Evolutionary conservation across 2,329 filamentous ascomycete genomes (phyloP).

Genomic region (Triangularia setosa): DNA sequence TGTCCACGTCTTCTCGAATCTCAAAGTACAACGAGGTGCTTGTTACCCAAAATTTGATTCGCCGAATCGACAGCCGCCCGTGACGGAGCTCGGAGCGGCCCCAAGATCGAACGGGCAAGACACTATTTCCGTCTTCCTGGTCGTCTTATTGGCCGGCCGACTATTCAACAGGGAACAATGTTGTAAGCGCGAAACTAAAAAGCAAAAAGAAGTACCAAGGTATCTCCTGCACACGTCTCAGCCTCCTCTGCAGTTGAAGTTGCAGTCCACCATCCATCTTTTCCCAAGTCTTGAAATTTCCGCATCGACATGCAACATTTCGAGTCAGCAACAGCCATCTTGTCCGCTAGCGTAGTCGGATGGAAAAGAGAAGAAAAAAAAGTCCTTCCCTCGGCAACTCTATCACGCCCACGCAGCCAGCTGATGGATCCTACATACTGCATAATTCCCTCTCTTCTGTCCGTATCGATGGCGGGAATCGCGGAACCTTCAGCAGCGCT

Average conservation of each 20-base stretch:
- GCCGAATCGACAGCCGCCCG: slow-evolving; percentile 9
- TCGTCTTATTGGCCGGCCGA: slow-evolving; percentile 2
- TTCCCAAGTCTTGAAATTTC: background rate
- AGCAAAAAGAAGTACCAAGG: background rate
- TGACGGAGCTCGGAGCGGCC: background rate
- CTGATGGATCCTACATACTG: background rate
- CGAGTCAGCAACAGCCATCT: background rate
- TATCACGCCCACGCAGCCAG: background rate
- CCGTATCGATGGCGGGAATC: background rate
- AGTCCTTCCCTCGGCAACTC: background rate
- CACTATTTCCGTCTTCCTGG: slow-evolving; percentile 5
- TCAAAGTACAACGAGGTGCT: background rate
- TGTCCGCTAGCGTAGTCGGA: background rate
- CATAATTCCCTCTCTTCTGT: background rate
- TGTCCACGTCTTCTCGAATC: background rate
- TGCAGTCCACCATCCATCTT: background rate
- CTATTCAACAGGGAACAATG: background rate
- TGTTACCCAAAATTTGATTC: slow-evolving; percentile 9
- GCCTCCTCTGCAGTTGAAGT: slow-evolving; percentile 1
- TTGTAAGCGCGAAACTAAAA: background rate
- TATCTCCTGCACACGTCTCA: background rate
- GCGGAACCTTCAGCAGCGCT: background rate
- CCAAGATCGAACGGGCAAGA: slow-evolving; percentile 6
- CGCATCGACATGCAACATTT: background rate
- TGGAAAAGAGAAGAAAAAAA: background rate